Conservation (phyloP, 257 asterid genomes). For the Thymus mandschuricus region DNA sequence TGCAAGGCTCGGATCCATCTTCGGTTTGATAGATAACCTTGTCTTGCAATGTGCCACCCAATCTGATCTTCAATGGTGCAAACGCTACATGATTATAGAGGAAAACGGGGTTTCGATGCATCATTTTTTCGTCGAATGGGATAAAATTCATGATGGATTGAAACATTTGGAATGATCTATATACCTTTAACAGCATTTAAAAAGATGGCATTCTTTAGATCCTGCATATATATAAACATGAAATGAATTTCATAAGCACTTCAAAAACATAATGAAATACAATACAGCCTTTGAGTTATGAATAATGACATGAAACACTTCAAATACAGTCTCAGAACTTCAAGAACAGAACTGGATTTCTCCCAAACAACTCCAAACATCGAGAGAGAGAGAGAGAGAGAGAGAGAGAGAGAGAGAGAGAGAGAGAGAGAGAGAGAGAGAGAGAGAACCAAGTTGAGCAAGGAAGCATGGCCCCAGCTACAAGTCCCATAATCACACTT, state of each 20-base stretch:
- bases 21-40: constrained; percentile 68
- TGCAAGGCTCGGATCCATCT: constrained; percentile 53
- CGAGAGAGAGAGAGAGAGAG: constrained; percentile 23
- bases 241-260: neutral
- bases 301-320: neutral
- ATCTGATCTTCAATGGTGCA: constrained; percentile 83
- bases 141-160: constrained; percentile 5
- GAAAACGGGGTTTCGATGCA: constrained; percentile 24
- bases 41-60: constrained; percentile 92
- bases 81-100: constrained; percentile 57
- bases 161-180: constrained; percentile 1
- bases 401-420: constrained; percentile 33
- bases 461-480: constrained; percentile 79
- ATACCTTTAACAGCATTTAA: constrained; percentile 81
- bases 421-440: constrained; percentile 33
- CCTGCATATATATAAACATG: constrained; percentile 49
- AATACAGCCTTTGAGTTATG: neutral
- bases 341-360: constrained; percentile 25
- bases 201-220: constrained; percentile 62
- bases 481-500: constrained; percentile 87
- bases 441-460: constrained; percentile 70
- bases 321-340: neutral
- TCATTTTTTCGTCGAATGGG: constrained; percentile 18
- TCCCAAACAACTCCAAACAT: constrained; percentile 24
- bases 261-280: neutral